phyloP scores from a whole-genome alignment of 768 basidiomycete species.

The Podaxis sp. region DNA sequence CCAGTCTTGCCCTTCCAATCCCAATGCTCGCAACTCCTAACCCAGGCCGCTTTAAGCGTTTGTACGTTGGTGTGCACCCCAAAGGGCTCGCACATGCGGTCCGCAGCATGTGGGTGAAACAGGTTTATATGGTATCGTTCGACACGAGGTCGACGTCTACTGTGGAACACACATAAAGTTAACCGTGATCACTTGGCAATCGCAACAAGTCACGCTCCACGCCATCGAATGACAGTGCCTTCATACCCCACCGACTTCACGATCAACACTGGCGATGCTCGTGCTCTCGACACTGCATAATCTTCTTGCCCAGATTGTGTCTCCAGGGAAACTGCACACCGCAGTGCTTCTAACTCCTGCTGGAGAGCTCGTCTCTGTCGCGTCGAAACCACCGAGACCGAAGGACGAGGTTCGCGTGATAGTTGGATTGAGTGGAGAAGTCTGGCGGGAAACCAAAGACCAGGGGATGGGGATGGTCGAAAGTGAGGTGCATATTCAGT shows the following conservation, averaged over 20 bases:
- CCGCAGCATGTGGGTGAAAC: no score
- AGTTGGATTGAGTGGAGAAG: slow-evolving; percentile 67
- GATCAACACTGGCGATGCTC: slow-evolving; percentile 43
- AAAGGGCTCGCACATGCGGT: no score
- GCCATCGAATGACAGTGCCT: neutral
- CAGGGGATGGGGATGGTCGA: slow-evolving; percentile 70
- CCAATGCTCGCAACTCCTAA: no score
- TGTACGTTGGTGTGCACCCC: no score
- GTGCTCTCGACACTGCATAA: slow-evolving; percentile 64
- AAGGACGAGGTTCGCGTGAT: slow-evolving; percentile 75
- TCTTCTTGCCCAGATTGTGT: slow-evolving; percentile 58
- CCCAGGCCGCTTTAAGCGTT: no score
- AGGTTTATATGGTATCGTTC: no score
- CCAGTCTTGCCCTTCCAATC: no score
- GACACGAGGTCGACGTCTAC: neutral
- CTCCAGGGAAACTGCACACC: slow-evolving; percentile 60
- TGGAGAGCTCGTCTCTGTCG: slow-evolving; percentile 71
- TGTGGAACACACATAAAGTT: neutral
- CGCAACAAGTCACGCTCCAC: neutral
- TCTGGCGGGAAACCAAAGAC: slow-evolving; percentile 73
- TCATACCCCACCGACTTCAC: neutral
- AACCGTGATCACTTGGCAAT: neutral
- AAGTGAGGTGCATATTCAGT: slow-evolving; percentile 53
- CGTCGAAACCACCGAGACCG: slow-evolving; percentile 45
- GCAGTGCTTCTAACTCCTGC: slow-evolving; percentile 66